A percentile compares a stretch with the other conserved stretches of the same genome.
Conservation (phyloP, 1,284 basidiomycete species). For the Mycosarcoma mackinlayi region DNA sequence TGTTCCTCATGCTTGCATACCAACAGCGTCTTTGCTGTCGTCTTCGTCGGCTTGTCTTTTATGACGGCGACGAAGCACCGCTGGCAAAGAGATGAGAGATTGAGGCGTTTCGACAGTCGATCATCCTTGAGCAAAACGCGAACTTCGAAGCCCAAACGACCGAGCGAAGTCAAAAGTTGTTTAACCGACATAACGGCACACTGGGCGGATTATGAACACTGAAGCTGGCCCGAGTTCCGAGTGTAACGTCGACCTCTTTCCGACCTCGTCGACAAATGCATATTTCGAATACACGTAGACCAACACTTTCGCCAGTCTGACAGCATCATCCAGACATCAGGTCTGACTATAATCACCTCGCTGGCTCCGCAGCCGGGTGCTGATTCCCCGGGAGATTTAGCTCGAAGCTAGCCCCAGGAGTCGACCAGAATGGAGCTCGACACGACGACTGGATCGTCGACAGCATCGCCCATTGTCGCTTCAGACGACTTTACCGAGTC, state of each 20-base stretch:
- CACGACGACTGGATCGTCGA: conserved; percentile 13
- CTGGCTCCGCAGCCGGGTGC: conserved; percentile 1
- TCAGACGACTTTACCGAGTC: conserved; percentile 48
- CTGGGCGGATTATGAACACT: too few species aligned
- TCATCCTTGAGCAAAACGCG: too few species aligned
- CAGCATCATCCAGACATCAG: neutral
- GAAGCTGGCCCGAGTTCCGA: conserved; percentile 6
- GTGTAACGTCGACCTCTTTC: too few species aligned
- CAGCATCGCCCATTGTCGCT: conserved; percentile 36
- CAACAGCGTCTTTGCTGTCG: too few species aligned
- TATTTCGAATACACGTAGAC: neutral
- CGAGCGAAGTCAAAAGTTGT: too few species aligned
- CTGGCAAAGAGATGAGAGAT: too few species aligned
- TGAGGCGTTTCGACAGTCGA: too few species aligned
- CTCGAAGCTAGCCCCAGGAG: neutral
- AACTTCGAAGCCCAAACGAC: too few species aligned
- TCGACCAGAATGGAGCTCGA: conserved; percentile 14
- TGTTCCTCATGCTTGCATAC: too few species aligned
- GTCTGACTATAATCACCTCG: neutral
- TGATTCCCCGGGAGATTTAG: neutral
- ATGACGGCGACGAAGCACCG: too few species aligned
- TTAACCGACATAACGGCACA: too few species aligned
- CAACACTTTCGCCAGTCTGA: neutral
- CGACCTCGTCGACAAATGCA: neutral
- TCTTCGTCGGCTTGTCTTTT: too few species aligned